Conservation (phyloP, 116 monocot species). For the Papilionanthe hybrid region DNA sequence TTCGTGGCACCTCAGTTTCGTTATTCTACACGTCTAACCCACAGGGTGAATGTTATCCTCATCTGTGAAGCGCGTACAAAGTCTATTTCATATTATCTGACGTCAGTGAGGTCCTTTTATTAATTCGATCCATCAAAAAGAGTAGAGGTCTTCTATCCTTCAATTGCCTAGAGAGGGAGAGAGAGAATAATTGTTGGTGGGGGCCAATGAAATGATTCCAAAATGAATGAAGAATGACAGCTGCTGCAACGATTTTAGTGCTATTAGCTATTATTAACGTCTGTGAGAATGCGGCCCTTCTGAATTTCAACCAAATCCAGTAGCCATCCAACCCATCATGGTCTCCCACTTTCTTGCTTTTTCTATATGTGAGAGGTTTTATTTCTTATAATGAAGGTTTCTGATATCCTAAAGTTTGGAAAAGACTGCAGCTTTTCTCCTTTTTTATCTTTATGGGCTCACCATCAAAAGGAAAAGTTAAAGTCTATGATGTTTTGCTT, state of each 20-base stretch:
- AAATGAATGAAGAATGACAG: neutral
- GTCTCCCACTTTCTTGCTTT: neutral
- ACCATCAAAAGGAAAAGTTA: neutral
- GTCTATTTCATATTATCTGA: too few relatives aligned
- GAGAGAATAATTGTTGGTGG: conserved; percentile 1
- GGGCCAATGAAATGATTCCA: neutral
- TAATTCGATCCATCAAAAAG: neutral
- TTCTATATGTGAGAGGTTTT: neutral
- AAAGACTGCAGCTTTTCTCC: conserved; percentile 4
- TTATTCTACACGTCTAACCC: neutral
- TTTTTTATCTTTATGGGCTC: neutral
- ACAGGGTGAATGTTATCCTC: too few relatives aligned
- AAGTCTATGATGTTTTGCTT: neutral
- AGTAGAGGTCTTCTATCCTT: neutral
- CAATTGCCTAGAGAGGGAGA: neutral
- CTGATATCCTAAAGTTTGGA: conserved; percentile 6
- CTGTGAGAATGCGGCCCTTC: neutral
- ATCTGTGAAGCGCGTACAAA: too few relatives aligned
- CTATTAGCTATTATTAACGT: neutral
- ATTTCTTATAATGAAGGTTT: neutral
- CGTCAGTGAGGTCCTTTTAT: too few relatives aligned
- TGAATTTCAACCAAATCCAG: neutral
- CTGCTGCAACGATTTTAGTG: neutral
- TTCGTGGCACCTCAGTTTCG: neutral
- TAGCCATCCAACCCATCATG: neutral